Base-by-base conservation (phyloP, 2,329 filamentous ascomycete species). In the Fusarium sp. region DNA sequence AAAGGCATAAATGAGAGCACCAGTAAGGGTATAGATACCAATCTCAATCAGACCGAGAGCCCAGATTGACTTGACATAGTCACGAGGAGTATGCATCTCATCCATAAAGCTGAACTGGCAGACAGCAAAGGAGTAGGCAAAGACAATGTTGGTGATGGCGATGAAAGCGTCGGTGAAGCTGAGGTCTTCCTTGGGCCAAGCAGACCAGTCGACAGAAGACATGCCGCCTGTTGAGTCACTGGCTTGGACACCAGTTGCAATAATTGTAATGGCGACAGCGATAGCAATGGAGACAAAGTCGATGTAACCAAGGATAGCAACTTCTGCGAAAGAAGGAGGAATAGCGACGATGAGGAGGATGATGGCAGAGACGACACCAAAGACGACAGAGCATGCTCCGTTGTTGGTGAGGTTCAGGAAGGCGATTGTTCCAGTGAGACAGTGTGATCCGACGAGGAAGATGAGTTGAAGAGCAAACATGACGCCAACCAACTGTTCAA, bases 371-470 rank as follows among this genome's bases (percentile, higher is more conserved):
- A 86, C 80, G 47, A 85, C 80, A 35, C 81, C 81, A 67, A 86
- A 86, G 55, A 84, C 81, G 49, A 86, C 75, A 25, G 83, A 83
- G 79, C 85, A 86, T 20, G 80, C 76, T 52, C 79, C 87, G 69
- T 91, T 86, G 7, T 87, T 79, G 8, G 90, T 90, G 56, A 93
- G 83, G 55, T 86, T 89, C 74, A 90, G 90, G 80, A 93, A 88
- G 72, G 91, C 91, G 75, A 93, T 91, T 36, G 86, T 87, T 72
- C 93, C 93, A 0, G 91, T 92, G 68, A 93, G 82, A 56, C 92
- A 84, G 80, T 94, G 92, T n/a, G 90, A 92, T 38, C 88, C 90
- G 80, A 92, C 90, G 74, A 92, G 87, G 81, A 94, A 92, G 61
- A 91, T 82, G 42, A 93, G 83, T 79, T 93, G 89, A 22, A 93